Conservation (phyloP, 306 rosid genomes). For the Acmispon strigosus region DNA sequence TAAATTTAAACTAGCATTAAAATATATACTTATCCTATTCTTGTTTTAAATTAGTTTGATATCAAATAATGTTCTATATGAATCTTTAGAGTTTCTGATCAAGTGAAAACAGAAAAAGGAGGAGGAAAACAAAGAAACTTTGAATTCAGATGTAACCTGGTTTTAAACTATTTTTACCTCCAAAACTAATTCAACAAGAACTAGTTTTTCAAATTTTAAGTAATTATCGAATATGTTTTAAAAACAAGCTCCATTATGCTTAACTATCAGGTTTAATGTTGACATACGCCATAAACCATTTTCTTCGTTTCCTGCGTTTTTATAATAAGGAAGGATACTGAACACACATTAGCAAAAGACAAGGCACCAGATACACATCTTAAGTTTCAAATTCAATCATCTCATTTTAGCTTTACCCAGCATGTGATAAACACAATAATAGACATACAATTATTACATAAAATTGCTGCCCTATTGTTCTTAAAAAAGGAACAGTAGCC, state of each 20-base stretch:
- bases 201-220: neutral
- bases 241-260: neutral
- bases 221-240: neutral
- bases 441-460: neutral
- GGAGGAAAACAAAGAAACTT: neutral
- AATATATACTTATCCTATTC: neutral
- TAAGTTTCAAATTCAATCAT: conserved; percentile 3
- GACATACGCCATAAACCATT: neutral
- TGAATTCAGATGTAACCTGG: neutral
- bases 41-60: neutral
- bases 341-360: neutral
- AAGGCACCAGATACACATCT: neutral
- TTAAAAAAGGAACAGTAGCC: conserved; percentile 8
- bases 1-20: neutral
- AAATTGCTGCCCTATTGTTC: neutral
- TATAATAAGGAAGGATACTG: neutral
- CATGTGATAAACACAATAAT: conserved; percentile 1
- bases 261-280: neutral
- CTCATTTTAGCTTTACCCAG: neutral
- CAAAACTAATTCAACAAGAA: neutral
- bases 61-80: neutral
- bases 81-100: neutral
- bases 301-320: neutral
- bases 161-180: neutral
- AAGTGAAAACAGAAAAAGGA: neutral